phyloP scores from a whole-genome alignment of 2,329 filamentous ascomycete species.

The Tympanopsis confertula region DNA sequence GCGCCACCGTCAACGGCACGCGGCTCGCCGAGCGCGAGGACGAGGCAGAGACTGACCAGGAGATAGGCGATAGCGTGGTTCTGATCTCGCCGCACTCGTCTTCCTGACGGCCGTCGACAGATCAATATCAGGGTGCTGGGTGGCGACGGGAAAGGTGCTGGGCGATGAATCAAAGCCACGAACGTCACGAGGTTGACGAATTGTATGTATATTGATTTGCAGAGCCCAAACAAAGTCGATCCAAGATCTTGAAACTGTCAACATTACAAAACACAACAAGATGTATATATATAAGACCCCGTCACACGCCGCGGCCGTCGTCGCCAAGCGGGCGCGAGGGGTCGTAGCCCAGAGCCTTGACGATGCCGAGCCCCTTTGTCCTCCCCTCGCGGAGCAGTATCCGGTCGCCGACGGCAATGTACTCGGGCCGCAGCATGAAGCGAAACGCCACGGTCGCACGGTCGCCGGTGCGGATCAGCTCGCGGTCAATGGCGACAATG shows the following conservation, averaged over 20 bases:
- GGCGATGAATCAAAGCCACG: too few relatives aligned
- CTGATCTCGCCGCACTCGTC: conserved; percentile 32
- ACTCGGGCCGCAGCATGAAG: conserved; percentile 90
- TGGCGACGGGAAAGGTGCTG: too few relatives aligned
- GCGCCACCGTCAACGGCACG: conserved; percentile 1
- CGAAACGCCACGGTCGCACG: conserved; percentile 88
- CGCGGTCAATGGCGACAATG: conserved; percentile 95
- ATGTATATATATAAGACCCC: too few relatives aligned
- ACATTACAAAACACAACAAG: too few relatives aligned
- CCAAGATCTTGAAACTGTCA: too few relatives aligned
- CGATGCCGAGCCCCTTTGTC: conserved; percentile 90
- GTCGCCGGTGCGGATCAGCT: conserved; percentile 87
- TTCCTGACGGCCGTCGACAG: too few relatives aligned
- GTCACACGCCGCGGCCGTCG: too few relatives aligned
- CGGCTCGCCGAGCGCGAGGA: conserved; percentile 2
- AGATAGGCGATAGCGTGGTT: conserved; percentile 34
- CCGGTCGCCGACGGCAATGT: conserved; percentile 75
- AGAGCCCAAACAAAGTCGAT: too few relatives aligned
- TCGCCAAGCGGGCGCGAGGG: conserved; percentile 17
- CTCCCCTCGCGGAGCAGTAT: conserved; percentile 87
- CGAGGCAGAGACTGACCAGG: conserved; percentile 3
- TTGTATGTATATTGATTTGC: not conserved
- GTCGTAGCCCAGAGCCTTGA: conserved; percentile 85
- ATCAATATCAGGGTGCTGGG: too few relatives aligned
- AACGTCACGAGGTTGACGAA: too few relatives aligned